A percentile compares a stretch with the other conserved stretches of the same genome.
Evolutionary conservation across 305 asterid genomes (phyloP).

Genomic region (Coffea humblotiana): DNA sequence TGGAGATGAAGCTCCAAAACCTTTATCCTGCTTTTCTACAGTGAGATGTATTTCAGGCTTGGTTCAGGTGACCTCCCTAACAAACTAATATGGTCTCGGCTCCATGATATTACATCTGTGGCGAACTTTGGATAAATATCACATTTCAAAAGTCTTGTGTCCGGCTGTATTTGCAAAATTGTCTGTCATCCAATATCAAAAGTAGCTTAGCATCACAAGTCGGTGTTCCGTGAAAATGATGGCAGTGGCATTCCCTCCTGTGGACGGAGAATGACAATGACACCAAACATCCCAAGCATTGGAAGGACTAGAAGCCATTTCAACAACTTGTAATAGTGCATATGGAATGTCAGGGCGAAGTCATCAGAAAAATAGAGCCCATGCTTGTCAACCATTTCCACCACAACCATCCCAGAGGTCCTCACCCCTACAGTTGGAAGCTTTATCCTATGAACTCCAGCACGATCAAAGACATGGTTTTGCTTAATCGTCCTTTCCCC

Average conservation of each 20-base stretch:
- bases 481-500: conserved; percentile 89
- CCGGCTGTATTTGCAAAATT: neutral
- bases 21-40: neutral
- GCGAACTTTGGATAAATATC: neutral
- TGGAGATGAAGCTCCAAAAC: neutral
- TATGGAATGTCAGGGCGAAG: conserved; percentile 91
- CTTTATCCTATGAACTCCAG: conserved; percentile 71
- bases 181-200: neutral
- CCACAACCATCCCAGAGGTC: conserved; percentile 83
- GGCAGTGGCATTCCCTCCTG: conserved; percentile 95
- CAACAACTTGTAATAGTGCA: conserved; percentile 80
- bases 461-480: conserved; percentile 50
- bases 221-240: conserved; percentile 87
- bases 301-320: conserved; percentile 96
- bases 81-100: neutral
- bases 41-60: neutral
- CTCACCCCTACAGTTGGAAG: conserved; percentile 87
- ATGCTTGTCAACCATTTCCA: conserved; percentile 93
- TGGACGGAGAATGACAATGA: conserved; percentile 90
- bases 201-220: conserved; percentile 44
- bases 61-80: conserved; percentile 6
- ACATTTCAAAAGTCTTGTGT: neutral
- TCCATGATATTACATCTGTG: neutral
- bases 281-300: conserved; percentile 92
- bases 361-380: conserved; percentile 86